phyloP scores from a whole-genome alignment of 1,139 yeast species.

The Wickerhamiella pararugosa region DNA sequence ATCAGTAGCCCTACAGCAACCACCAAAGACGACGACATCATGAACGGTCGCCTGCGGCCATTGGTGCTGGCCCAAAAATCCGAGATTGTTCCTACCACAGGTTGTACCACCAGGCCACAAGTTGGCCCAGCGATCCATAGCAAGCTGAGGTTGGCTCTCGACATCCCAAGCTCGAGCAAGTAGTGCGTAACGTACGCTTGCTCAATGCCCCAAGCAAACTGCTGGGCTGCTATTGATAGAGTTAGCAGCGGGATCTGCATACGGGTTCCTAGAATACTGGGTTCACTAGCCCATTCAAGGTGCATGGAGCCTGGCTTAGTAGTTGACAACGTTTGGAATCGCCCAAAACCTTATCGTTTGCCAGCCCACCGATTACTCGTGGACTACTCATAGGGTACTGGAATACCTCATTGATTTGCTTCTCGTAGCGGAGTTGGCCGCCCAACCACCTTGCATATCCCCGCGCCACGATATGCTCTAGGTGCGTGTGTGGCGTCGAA shows the following conservation, averaged over 20 bases:
- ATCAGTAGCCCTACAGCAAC: slow-evolving; percentile 32
- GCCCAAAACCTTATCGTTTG: neutral
- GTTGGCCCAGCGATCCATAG: slow-evolving; percentile 53
- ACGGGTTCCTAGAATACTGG: slow-evolving; percentile 22
- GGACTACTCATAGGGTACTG: neutral
- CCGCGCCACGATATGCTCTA: neutral
- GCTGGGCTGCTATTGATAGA: slow-evolving; percentile 26
- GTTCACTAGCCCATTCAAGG: slow-evolving; percentile 22
- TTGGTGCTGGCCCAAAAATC: slow-evolving; percentile 32
- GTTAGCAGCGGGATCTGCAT: slow-evolving; percentile 23
- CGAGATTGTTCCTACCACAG: slow-evolving; percentile 40
- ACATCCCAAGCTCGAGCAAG: slow-evolving; percentile 36
- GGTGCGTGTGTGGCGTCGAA: neutral
- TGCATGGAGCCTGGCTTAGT: neutral
- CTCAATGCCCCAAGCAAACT: slow-evolving; percentile 31
- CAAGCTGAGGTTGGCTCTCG: slow-evolving; percentile 36
- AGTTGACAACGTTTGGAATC: neutral
- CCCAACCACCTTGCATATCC: neutral
- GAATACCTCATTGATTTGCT: neutral
- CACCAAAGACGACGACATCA: slow-evolving; percentile 36
- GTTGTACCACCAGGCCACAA: slow-evolving; percentile 46
- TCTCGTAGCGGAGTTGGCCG: too few relatives aligned
- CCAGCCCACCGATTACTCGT: neutral
- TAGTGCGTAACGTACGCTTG: slow-evolving; percentile 28
- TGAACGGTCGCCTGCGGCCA: slow-evolving; percentile 43